phyloP scores from a whole-genome alignment of 805 yeast genomes.

The Kodamaea neixiangensis region DNA sequence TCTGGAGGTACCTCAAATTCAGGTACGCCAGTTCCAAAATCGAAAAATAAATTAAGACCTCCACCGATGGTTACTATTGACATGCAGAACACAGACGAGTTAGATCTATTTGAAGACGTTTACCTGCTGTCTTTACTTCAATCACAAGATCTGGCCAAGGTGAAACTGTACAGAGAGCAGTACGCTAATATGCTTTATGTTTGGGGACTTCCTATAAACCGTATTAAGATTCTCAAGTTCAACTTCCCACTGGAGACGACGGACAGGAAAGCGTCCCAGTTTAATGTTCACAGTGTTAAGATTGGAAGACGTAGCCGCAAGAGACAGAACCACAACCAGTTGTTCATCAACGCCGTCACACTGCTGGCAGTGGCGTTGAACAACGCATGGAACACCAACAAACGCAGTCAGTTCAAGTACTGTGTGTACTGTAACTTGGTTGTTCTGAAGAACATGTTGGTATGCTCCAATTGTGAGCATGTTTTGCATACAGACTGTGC shows the following conservation, averaged over 20 bases:
- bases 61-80: slow-evolving; percentile 43
- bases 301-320: slow-evolving; percentile 30
- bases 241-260: slow-evolving; percentile 43
- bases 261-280: slow-evolving; percentile 20
- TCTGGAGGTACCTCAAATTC: background rate
- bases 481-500: slow-evolving; percentile 80
- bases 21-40: background rate
- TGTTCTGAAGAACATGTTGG: slow-evolving; percentile 59
- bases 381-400: slow-evolving; percentile 35
- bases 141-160: slow-evolving; percentile 35
- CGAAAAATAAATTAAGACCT: slow-evolving; percentile 12
- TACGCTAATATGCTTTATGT: slow-evolving; percentile 75
- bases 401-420: slow-evolving; percentile 32
- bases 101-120: slow-evolving; percentile 48
- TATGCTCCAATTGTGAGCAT: slow-evolving; percentile 78
- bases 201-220: slow-evolving; percentile 83
- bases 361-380: slow-evolving; percentile 22
- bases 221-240: slow-evolving; percentile 77
- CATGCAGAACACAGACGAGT: slow-evolving; percentile 44
- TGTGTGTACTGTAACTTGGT: slow-evolving; percentile 70
- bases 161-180: slow-evolving; percentile 54
- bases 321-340: slow-evolving; percentile 20
- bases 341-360: slow-evolving; percentile 26
- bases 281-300: slow-evolving; percentile 36
- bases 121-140: slow-evolving; percentile 44